These are phyloP conservation scores for Laetiporus sulphureus DNA, from an alignment of 1,284 basidiomycete genomes.

Conservation along the genomic window DNA sequence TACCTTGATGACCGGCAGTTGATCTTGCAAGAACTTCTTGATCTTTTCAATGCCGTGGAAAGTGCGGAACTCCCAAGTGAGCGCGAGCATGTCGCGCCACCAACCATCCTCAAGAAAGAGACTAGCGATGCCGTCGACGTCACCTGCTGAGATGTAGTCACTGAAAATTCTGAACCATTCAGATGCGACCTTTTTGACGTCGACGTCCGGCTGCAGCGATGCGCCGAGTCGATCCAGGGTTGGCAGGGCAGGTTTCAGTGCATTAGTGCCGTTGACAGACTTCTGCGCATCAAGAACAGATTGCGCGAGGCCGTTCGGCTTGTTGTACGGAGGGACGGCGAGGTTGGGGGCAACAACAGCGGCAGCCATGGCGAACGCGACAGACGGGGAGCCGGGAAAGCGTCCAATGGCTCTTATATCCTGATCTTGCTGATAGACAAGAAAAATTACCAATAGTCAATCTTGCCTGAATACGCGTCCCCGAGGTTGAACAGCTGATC, in stretches of 20 bases:
- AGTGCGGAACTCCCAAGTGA: conserved; percentile 64
- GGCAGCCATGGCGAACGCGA: not conserved
- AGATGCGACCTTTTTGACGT: conserved; percentile 30
- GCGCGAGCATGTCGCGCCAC: conserved; percentile 56
- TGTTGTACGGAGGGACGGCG: not conserved
- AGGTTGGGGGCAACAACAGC: not conserved
- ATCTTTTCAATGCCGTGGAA: conserved; percentile 41
- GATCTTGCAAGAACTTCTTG: conserved; percentile 36
- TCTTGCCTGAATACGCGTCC: no score
- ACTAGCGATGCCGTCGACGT: conserved; percentile 30
- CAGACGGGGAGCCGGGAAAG: not conserved
- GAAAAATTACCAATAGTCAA: no score
- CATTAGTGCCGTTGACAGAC: conserved; percentile 13
- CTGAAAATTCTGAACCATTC: conserved; percentile 43
- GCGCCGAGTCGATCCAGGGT: conserved; percentile 39
- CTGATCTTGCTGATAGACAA: no score
- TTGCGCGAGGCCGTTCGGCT: not conserved
- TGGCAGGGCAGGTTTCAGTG: conserved; percentile 28
- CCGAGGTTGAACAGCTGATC: no score
- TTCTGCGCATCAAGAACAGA: not conserved
- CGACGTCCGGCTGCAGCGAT: conserved; percentile 27
- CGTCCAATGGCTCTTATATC: not conserved
- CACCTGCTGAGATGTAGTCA: conserved; percentile 24
- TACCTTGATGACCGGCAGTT: conserved; percentile 33
- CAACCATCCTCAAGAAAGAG: conserved; percentile 40